Evolutionary conservation across 2,329 filamentous ascomycete genomes (phyloP).

Genomic region (Dothistroma pini): DNA sequence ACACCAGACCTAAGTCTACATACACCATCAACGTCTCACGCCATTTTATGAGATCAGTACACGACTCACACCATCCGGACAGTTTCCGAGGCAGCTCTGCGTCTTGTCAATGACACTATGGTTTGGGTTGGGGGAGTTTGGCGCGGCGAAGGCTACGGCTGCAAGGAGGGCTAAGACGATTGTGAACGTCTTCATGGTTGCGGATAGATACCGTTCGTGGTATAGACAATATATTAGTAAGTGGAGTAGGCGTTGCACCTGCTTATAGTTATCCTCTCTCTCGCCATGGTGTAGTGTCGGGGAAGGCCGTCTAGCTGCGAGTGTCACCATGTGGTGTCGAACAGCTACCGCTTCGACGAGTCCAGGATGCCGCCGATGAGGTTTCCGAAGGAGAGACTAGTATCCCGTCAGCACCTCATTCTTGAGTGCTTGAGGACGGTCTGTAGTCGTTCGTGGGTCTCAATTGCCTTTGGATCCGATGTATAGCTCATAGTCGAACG

Average conservation of each 20-base stretch:
- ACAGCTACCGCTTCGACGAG: too few relatives aligned
- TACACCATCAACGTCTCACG: not conserved
- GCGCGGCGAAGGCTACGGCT: not conserved
- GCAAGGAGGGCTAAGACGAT: not conserved
- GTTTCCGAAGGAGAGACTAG: too few relatives aligned
- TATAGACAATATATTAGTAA: too few relatives aligned
- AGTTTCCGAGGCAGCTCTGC: not conserved
- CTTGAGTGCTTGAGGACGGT: not conserved
- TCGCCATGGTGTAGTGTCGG: too few relatives aligned
- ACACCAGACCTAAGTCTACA: not conserved
- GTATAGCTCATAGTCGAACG: slow-evolving; percentile 24
- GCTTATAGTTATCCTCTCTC: not conserved
- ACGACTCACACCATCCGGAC: not conserved
- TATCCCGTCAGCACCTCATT: too few relatives aligned
- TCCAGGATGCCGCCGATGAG: too few relatives aligned
- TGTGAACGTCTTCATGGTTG: not conserved
- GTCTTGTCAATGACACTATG: not conserved
- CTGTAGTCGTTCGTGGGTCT: too few relatives aligned
- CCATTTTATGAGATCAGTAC: not conserved
- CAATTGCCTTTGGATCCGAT: not conserved
- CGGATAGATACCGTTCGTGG: not conserved
- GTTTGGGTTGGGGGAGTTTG: not conserved
- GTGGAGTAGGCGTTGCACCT: not conserved
- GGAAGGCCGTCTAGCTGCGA: too few relatives aligned
- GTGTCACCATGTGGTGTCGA: too few relatives aligned